Conservation (phyloP, 257 asterid species). For the Fraxinus pennsylvanica region DNA sequence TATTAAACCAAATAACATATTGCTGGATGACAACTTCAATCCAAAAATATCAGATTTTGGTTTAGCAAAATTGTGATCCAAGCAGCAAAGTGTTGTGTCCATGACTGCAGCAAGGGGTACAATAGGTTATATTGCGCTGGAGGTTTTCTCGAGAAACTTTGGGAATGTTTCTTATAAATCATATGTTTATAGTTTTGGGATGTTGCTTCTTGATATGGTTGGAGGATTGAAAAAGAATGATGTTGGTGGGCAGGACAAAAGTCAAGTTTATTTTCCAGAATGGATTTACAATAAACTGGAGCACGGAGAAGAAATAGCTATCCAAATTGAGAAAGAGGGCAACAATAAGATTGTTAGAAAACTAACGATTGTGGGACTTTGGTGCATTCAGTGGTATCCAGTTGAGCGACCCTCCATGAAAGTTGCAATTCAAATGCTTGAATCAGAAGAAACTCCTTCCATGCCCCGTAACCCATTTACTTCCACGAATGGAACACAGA, state of each 20-base stretch:
- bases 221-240: too few relatives aligned
- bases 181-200: too few relatives aligned
- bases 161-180: too few relatives aligned
- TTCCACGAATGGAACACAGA: neutral
- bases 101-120: constrained; percentile 35
- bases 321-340: too few relatives aligned
- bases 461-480: neutral
- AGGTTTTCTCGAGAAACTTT: too few relatives aligned
- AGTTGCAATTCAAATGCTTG: constrained; percentile 33
- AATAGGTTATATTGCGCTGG: constrained; percentile 13
- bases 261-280: too few relatives aligned
- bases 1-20: constrained; percentile 39
- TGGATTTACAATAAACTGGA: neutral
- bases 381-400: constrained; percentile 26
- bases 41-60: constrained; percentile 34
- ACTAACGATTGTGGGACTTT: constrained; percentile 27
- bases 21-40: constrained; percentile 27
- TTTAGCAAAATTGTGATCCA: constrained; percentile 24
- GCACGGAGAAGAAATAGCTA: too few relatives aligned
- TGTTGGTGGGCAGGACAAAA: too few relatives aligned
- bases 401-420: too few relatives aligned
- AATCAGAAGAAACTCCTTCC: constrained; percentile 22
- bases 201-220: too few relatives aligned
- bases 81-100: constrained; percentile 12
- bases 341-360: neutral